A percentile compares a stretch with the other conserved stretches of the same genome.
Conservation (phyloP, 805 yeast genomes). For the Barnettozyma sucrosica region DNA sequence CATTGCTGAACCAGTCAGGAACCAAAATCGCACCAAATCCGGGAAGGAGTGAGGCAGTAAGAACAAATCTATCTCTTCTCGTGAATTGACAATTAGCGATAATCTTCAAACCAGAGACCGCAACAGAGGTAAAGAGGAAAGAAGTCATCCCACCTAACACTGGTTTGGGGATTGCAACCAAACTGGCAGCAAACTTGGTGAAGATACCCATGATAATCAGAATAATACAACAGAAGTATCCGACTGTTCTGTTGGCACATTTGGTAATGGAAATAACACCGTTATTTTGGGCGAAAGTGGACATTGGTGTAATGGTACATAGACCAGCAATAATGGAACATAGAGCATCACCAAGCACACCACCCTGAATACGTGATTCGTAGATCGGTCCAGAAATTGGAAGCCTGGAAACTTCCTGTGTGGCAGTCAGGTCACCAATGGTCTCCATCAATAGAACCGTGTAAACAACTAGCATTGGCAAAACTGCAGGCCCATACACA, state of each 20-base stretch:
- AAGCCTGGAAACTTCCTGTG: conserved; percentile 82
- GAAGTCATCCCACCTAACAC: conserved; percentile 88
- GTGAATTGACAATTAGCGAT: conserved; percentile 49
- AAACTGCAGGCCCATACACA: conserved; percentile 79
- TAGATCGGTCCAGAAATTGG: conserved; percentile 76
- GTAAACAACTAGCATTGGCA: conserved; percentile 81
- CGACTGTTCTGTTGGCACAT: conserved; percentile 80
- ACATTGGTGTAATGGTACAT: conserved; percentile 80
- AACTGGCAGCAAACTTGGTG: conserved; percentile 82
- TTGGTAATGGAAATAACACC: conserved; percentile 91
- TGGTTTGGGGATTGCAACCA: conserved; percentile 73
- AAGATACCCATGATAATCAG: conserved; percentile 82
- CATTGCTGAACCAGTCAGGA: conserved; percentile 55
- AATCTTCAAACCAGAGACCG: conserved; percentile 67
- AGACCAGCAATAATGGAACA: conserved; percentile 74
- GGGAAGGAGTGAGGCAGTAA: conserved; percentile 57
- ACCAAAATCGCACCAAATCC: conserved; percentile 67
- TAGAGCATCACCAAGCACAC: conserved; percentile 82
- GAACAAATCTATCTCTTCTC: conserved; percentile 67
- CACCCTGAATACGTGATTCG: conserved; percentile 89
- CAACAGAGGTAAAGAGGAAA: conserved; percentile 69
- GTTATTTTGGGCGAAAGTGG: conserved; percentile 90
- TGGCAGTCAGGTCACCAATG: conserved; percentile 91
- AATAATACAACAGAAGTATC: conserved; percentile 75
- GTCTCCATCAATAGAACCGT: conserved; percentile 84